Percentiles rank a stretch among this genome's conserved stretches.
Evolutionary conservation across 139 green algal species (phyloP).

Genomic region (Nannochloris sp.): DNA sequence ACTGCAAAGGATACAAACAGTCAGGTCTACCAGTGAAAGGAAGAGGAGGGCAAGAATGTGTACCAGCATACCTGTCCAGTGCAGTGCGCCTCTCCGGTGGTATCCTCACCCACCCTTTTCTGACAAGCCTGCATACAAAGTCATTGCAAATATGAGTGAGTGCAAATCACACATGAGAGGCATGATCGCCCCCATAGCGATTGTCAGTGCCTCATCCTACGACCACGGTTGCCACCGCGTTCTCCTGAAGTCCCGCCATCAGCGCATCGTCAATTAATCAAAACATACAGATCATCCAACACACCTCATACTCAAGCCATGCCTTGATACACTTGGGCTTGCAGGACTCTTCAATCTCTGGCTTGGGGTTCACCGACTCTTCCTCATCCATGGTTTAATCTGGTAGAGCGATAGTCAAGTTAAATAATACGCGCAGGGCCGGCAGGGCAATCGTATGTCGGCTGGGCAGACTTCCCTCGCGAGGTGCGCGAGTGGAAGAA

Average conservation of each 20-base stretch:
- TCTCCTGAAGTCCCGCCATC: neutral
- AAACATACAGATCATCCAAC: too few species aligned
- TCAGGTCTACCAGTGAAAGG: neutral
- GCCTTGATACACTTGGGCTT: slow-evolving; percentile 35
- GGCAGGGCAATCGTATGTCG: neutral
- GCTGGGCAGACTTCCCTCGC: neutral
- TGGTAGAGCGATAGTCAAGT: too few species aligned
- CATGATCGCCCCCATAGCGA: neutral
- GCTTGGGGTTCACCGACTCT: slow-evolving; percentile 25
- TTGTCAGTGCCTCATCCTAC: neutral
- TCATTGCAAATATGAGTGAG: neutral
- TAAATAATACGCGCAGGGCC: neutral
- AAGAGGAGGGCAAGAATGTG: neutral
- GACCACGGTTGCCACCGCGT: slow-evolving; percentile 1
- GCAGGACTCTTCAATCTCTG: slow-evolving; percentile 30
- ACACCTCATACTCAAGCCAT: slow-evolving; percentile 26
- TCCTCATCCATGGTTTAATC: slow-evolving; percentile 23
- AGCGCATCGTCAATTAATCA: neutral
- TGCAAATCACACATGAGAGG: neutral
- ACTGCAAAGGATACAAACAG: slow-evolving; percentile 4
- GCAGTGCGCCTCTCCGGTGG: slow-evolving; percentile 29
- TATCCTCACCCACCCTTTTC: slow-evolving; percentile 25
- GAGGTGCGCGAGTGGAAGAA: neutral
- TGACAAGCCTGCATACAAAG: slow-evolving; percentile 20
- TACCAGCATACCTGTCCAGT: slow-evolving; percentile 25